These are phyloP conservation scores for Populus euphratica DNA, from an alignment of 345 rosid genomes.

Conservation along the genomic window DNA sequence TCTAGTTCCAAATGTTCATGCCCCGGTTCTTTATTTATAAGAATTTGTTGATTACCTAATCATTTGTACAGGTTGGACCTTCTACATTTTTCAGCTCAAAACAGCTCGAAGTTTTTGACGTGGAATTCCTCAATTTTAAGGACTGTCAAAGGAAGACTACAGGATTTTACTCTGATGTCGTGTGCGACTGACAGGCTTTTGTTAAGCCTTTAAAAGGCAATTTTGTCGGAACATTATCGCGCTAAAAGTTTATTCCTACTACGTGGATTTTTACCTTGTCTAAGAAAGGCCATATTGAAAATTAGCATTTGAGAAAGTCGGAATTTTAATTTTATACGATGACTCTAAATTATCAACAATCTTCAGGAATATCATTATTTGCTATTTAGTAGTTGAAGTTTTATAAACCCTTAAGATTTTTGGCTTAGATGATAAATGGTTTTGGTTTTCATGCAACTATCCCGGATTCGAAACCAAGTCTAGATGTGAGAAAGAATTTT, in stretches of 20 bases:
- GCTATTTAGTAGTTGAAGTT: neutral
- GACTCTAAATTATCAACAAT: neutral
- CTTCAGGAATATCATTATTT: neutral
- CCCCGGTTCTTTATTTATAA: neutral
- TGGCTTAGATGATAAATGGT: neutral
- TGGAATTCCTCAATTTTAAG: constrained; percentile 69
- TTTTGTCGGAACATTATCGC: constrained; percentile 2
- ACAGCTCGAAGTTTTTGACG: constrained; percentile 89
- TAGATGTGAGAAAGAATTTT: neutral
- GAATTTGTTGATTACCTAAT: neutral
- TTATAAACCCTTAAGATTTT: neutral
- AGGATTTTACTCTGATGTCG: constrained; percentile 90
- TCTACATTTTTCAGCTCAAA: constrained; percentile 96
- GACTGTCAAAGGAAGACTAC: constrained; percentile 83
- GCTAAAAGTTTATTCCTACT: neutral
- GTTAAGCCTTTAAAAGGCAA: neutral
- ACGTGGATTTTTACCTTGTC: neutral
- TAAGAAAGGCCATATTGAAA: neutral
- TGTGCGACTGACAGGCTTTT: constrained; percentile 50
- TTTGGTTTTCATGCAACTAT: neutral
- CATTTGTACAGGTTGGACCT: constrained; percentile 68
- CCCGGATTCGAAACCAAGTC: neutral
- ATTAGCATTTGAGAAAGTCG: neutral
- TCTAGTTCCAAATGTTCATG: neutral
- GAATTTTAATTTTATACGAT: no score